These are phyloP conservation scores for Daldinia caldariorum DNA, from an alignment of 495 filamentous ascomycete species.

Conservation along the genomic window DNA sequence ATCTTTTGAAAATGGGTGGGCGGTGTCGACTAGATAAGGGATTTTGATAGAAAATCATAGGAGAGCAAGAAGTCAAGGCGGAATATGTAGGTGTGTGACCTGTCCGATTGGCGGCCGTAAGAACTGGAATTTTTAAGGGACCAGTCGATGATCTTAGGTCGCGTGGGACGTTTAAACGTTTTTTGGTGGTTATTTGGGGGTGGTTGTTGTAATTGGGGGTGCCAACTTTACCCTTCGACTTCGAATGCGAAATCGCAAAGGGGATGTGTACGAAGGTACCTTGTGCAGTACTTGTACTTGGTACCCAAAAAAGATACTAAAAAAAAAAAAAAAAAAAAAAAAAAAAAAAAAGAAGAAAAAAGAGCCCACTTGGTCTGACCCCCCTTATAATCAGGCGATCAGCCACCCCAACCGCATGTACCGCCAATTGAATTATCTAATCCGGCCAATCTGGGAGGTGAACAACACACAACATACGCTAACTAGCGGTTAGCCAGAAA, in stretches of 20 bases:
- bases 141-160: slow-evolving; percentile 42
- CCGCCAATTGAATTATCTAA: slow-evolving; percentile 34
- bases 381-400: slow-evolving; percentile 1
- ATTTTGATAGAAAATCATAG: slow-evolving; percentile 17
- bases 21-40: slow-evolving; percentile 28
- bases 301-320: no score
- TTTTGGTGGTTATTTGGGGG: slow-evolving; percentile 7
- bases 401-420: slow-evolving; percentile 24
- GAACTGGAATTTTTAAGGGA: slow-evolving; percentile 31
- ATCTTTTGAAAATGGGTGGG: slow-evolving; percentile 31
- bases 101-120: slow-evolving; percentile 41
- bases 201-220: slow-evolving; percentile 27
- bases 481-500: slow-evolving; percentile 38
- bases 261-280: background rate
- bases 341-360: background rate
- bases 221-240: slow-evolving; percentile 19
- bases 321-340: no score
- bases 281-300: no score
- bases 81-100: slow-evolving; percentile 38
- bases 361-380: background rate
- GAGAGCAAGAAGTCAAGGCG: slow-evolving; percentile 24
- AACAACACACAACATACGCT: slow-evolving; percentile 3
- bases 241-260: background rate
- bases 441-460: slow-evolving; percentile 25
- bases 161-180: slow-evolving; percentile 34